phyloP scores from a whole-genome alignment of 148 eudicot genomes.

The Dysphania ambrosioides region DNA sequence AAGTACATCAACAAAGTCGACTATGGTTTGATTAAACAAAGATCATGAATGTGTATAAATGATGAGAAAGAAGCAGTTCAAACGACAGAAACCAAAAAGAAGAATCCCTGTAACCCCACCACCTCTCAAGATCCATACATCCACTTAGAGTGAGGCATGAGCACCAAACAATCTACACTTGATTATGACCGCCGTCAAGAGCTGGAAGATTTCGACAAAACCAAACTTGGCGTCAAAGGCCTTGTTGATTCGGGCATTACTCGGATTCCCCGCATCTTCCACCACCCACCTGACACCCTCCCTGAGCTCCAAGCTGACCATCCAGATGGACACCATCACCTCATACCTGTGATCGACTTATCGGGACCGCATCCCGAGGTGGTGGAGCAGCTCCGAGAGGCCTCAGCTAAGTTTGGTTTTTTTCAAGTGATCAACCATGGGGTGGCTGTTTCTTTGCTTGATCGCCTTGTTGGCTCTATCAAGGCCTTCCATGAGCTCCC shows the following conservation, averaged over 20 bases:
- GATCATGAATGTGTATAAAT: no score
- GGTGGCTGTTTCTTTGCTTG: conserved; percentile 8
- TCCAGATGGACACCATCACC: background rate
- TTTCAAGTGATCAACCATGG: conserved; percentile 46
- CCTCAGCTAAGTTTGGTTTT: conserved; percentile 49
- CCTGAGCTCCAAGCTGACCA: conserved; percentile 9
- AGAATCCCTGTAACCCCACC: no score
- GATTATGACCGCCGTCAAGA: conserved; percentile 42
- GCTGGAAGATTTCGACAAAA: conserved; percentile 45
- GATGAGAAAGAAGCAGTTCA: no score
- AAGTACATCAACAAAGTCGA: no score
- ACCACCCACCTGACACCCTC: conserved; percentile 40
- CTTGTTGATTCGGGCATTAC: conserved; percentile 55
- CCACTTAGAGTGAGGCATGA: no score
- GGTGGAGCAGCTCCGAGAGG: conserved; percentile 30
- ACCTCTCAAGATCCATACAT: no score
- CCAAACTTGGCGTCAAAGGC: conserved; percentile 71
- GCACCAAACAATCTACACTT: no score
- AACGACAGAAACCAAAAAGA: no score
- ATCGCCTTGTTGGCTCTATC: background rate
- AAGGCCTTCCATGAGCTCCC: conserved; percentile 25
- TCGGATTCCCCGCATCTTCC: conserved; percentile 50
- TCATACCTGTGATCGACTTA: conserved; percentile 53
- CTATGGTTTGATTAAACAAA: no score
- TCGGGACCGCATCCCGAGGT: conserved; percentile 32